These are phyloP conservation scores for Russula griseocarnosa DNA, from an alignment of 768 basidiomycete genomes.

Conservation along the genomic window DNA sequence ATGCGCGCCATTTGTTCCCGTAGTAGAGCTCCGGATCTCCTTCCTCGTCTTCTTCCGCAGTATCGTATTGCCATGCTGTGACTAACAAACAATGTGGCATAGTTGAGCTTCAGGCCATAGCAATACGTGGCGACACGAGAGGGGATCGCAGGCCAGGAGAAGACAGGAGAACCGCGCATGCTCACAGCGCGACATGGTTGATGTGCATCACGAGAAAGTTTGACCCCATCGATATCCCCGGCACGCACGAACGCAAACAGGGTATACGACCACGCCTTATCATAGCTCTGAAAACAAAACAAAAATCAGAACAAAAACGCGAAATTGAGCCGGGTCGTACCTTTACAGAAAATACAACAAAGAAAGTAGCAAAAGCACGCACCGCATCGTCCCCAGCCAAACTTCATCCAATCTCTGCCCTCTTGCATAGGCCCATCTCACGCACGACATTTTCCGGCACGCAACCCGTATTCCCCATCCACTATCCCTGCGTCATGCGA, in stretches of 20 bases:
- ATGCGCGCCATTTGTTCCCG: no score
- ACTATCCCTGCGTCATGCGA: constrained; percentile 40
- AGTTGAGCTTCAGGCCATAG: not conserved
- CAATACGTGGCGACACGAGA: not conserved
- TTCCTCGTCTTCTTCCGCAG: no score
- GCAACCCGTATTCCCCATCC: constrained; percentile 35
- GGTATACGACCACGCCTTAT: constrained; percentile 71
- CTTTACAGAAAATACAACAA: no score
- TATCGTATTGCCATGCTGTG: no score
- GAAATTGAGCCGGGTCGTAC: not conserved
- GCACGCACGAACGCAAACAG: constrained; percentile 80
- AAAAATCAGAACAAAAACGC: not conserved
- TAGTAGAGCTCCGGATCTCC: no score
- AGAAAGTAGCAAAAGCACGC: constrained; percentile 31
- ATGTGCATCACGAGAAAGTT: constrained; percentile 73
- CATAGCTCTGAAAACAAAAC: constrained; percentile 55
- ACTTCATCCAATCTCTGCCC: constrained; percentile 31
- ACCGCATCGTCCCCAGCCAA: constrained; percentile 79
- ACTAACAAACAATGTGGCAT: not conserved
- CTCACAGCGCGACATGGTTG: constrained; percentile 92
- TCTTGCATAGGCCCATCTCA: constrained; percentile 39
- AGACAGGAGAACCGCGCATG: constrained; percentile 76
- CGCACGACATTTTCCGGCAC: constrained; percentile 31
- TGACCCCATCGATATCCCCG: constrained; percentile 77
- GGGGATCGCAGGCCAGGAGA: constrained; percentile 63